phyloP scores from a whole-genome alignment of 1,139 yeast species.

The Geotrichum citri-aurantii region DNA sequence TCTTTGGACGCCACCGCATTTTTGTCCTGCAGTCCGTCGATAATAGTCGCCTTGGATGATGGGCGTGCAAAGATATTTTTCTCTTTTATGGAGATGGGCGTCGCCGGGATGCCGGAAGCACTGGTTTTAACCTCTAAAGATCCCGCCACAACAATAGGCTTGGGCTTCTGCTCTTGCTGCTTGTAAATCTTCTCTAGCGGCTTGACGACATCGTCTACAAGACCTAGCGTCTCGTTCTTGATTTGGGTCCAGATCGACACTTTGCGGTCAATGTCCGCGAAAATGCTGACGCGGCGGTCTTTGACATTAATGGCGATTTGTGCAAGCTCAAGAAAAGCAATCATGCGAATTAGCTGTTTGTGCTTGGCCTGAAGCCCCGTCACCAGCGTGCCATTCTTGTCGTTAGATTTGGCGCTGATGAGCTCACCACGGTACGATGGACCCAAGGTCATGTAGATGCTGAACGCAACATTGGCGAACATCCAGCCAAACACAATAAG shows the following conservation, averaged over 20 bases:
- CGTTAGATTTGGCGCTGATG: slow-evolving; percentile 60
- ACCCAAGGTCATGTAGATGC: slow-evolving; percentile 74
- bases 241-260: slow-evolving; percentile 27
- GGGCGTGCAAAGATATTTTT: slow-evolving; percentile 20
- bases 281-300: slow-evolving; percentile 35
- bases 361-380: slow-evolving; percentile 56
- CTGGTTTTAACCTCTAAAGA: not conserved
- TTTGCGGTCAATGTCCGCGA: slow-evolving; percentile 32
- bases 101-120: not conserved
- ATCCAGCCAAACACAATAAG: slow-evolving; percentile 52
- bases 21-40: slow-evolving; percentile 28
- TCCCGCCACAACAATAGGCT: slow-evolving; percentile 6
- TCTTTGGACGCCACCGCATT: slow-evolving; percentile 25
- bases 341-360: slow-evolving; percentile 46
- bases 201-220: slow-evolving; percentile 20
- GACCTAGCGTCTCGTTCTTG: slow-evolving; percentile 23
- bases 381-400: slow-evolving; percentile 58
- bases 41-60: slow-evolving; percentile 17
- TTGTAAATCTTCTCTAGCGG: slow-evolving; percentile 14
- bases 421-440: slow-evolving; percentile 72
- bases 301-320: slow-evolving; percentile 31
- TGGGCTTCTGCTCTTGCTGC: slow-evolving; percentile 16
- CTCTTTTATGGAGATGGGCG: slow-evolving; percentile 11
- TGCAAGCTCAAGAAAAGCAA: slow-evolving; percentile 39
- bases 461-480: slow-evolving; percentile 53